A percentile compares a stretch with the other conserved stretches of the same genome.
These are phyloP conservation scores for Lipomyces kockii DNA, from an alignment of 805 yeast species.

Conservation along the genomic window DNA sequence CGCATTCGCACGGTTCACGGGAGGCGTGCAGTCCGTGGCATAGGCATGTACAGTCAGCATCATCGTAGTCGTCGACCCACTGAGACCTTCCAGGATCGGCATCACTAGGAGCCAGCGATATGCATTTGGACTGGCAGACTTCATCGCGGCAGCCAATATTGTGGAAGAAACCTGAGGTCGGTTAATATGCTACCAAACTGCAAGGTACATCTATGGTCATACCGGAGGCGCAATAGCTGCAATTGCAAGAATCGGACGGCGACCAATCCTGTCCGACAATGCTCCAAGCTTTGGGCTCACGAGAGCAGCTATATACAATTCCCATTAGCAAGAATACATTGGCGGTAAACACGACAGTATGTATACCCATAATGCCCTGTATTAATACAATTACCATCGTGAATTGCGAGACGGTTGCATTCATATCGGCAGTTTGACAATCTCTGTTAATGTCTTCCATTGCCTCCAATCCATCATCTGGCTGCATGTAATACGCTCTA, in stretches of 20 bases:
- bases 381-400: conserved; percentile 21
- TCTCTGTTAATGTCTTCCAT: conserved; percentile 7
- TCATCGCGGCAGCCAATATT: background rate
- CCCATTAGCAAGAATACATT: background rate
- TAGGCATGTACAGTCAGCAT: conserved; percentile 68
- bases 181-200: background rate
- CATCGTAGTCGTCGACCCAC: conserved; percentile 65
- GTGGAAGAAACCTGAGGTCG: background rate
- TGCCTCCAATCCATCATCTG: background rate
- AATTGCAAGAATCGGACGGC: conserved; percentile 9
- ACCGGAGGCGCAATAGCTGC: background rate
- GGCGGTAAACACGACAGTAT: background rate
- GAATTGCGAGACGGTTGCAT: conserved; percentile 17
- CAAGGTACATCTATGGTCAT: background rate
- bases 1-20: conserved; percentile 53
- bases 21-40: conserved; percentile 71
- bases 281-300: conserved; percentile 21
- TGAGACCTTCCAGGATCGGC: conserved; percentile 53
- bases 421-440: conserved; percentile 29
- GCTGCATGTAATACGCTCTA: conserved; percentile 18
- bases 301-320: conserved; percentile 14
- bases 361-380: conserved; percentile 15
- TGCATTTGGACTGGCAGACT: conserved; percentile 15
- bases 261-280: conserved; percentile 24
- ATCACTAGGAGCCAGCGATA: conserved; percentile 49